Evolutionary conservation across 2,329 filamentous ascomycete species (phyloP).

Genomic region (Aspergillus pseudotamarii): DNA sequence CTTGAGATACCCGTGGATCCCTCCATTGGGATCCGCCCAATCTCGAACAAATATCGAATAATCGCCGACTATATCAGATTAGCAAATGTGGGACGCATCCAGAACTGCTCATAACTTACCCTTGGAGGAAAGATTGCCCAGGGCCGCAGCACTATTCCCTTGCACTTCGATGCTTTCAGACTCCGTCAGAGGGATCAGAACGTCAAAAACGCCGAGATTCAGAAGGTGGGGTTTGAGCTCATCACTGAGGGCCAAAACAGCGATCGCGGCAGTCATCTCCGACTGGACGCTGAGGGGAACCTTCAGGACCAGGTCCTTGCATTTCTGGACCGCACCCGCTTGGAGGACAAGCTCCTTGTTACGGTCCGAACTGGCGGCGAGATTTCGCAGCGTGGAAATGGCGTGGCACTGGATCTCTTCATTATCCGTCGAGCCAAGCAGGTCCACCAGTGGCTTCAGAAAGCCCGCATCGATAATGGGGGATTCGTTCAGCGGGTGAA

Average conservation of each 20-base stretch:
- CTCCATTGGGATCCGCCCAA: slow-evolving; percentile 89
- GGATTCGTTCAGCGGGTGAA: slow-evolving; percentile 95
- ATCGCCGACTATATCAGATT: slow-evolving; percentile 72
- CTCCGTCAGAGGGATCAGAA: slow-evolving; percentile 91
- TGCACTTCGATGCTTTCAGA: slow-evolving; percentile 97
- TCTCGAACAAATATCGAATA: slow-evolving; percentile 95
- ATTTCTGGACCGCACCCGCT: slow-evolving; percentile 95
- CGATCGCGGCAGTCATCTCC: slow-evolving; percentile 99
- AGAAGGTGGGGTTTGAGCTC: slow-evolving; percentile 91
- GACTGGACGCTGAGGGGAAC: slow-evolving; percentile 95
- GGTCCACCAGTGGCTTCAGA: slow-evolving; percentile 86
- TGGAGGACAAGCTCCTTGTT: slow-evolving; percentile 98
- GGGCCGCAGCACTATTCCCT: slow-evolving; percentile 92
- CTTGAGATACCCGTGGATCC: slow-evolving; percentile 92
- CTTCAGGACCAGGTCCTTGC: slow-evolving; percentile 92
- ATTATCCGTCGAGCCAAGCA: slow-evolving; percentile 93
- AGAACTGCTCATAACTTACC: slow-evolving; percentile 57
- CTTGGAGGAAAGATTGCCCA: slow-evolving; percentile 96
- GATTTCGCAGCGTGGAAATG: slow-evolving; percentile 92
- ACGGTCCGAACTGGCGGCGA: slow-evolving; percentile 93
- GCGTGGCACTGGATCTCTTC: slow-evolving; percentile 99
- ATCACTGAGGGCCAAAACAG: slow-evolving; percentile 91
- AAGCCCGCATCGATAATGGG: slow-evolving; percentile 98
- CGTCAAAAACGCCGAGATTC: slow-evolving; percentile 91
- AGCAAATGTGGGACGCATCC: slow-evolving; percentile 12